A percentile compares a stretch with the other conserved stretches of the same genome.
phyloP scores from a whole-genome alignment of 768 basidiomycete genomes.

The Boletellus ananiceps region DNA sequence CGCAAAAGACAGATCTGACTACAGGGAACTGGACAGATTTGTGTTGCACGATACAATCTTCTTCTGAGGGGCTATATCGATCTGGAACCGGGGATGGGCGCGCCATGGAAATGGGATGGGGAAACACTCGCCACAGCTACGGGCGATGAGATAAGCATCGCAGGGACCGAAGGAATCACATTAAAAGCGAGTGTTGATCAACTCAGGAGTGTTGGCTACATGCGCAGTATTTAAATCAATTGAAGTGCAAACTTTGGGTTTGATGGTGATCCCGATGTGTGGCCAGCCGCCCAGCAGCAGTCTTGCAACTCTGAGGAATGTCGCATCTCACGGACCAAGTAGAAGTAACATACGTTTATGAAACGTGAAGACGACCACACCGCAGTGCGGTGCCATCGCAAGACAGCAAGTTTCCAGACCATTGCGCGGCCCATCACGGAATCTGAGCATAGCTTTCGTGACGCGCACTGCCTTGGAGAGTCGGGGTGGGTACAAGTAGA shows the following conservation, averaged over 20 bases:
- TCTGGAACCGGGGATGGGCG: background rate
- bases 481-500: background rate
- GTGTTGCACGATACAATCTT: slow-evolving; percentile 62
- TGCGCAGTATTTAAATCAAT: slow-evolving; percentile 7
- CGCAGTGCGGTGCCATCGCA: slow-evolving; percentile 3
- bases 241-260: slow-evolving; percentile 2
- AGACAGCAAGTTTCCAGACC: background rate
- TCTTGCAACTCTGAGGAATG: background rate
- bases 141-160: background rate
- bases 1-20: slow-evolving; percentile 74
- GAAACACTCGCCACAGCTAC: background rate
- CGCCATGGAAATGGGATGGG: background rate
- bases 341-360: slow-evolving; percentile 2
- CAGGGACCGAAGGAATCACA: slow-evolving; percentile 2
- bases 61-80: slow-evolving; percentile 41
- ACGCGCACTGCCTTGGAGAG: slow-evolving; percentile 7
- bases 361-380: slow-evolving; percentile 10
- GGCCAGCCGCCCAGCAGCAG: slow-evolving; percentile 2
- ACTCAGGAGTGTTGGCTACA: background rate
- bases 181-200: slow-evolving; percentile 7
- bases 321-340: slow-evolving; percentile 7
- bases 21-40: slow-evolving; percentile 61
- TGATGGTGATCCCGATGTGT: slow-evolving; percentile 11
- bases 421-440: slow-evolving; percentile 5
- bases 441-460: slow-evolving; percentile 6